Percentiles rank a stretch among this genome's conserved stretches.
phyloP scores from a whole-genome alignment of 805 yeast species.

The Cyberlindnera euphorbiiphila region DNA sequence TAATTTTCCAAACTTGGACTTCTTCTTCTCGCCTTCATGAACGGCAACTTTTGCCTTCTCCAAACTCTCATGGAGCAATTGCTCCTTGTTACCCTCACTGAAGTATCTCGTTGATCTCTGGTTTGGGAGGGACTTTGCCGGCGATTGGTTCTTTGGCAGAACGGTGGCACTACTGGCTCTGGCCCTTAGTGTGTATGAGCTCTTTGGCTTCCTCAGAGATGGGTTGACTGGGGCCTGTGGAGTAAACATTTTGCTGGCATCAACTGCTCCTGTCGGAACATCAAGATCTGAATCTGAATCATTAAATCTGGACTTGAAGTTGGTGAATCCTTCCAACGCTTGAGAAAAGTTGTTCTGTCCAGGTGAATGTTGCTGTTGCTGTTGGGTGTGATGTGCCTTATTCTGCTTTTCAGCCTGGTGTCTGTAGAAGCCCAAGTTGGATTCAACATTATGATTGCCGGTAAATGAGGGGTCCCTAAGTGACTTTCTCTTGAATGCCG shows the following conservation, averaged over 20 bases:
- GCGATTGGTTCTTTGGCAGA: slow-evolving; percentile 19
- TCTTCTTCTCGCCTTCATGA: slow-evolving; percentile 26
- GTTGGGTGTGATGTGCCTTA: slow-evolving; percentile 14
- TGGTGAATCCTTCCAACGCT: slow-evolving; percentile 26
- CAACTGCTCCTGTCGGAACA: slow-evolving; percentile 16
- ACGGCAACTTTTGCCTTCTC: slow-evolving; percentile 10
- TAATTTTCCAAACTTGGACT: slow-evolving; percentile 32
- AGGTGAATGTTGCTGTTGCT: slow-evolving; percentile 5
- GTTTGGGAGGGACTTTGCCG: slow-evolving; percentile 28
- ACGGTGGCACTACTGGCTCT: slow-evolving; percentile 25
- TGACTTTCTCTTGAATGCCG: slow-evolving; percentile 36
- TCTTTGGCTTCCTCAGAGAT: slow-evolving; percentile 24
- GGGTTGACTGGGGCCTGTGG: slow-evolving; percentile 21
- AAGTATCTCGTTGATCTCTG: slow-evolving; percentile 27
- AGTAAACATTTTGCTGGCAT: slow-evolving; percentile 11
- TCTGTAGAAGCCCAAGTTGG: slow-evolving; percentile 26
- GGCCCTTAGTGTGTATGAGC: slow-evolving; percentile 26
- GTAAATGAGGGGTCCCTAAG: slow-evolving; percentile 31
- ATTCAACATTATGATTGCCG: slow-evolving; percentile 19
- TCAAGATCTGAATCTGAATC: slow-evolving; percentile 64
- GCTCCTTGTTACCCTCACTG: slow-evolving; percentile 26
- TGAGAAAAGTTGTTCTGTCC: slow-evolving; percentile 6
- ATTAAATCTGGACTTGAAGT: slow-evolving; percentile 47
- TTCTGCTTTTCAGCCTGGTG: slow-evolving; percentile 22
- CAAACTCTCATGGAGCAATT: slow-evolving; percentile 11